phyloP scores from a whole-genome alignment of 768 basidiomycete species.

The Suillus bovinus region DNA sequence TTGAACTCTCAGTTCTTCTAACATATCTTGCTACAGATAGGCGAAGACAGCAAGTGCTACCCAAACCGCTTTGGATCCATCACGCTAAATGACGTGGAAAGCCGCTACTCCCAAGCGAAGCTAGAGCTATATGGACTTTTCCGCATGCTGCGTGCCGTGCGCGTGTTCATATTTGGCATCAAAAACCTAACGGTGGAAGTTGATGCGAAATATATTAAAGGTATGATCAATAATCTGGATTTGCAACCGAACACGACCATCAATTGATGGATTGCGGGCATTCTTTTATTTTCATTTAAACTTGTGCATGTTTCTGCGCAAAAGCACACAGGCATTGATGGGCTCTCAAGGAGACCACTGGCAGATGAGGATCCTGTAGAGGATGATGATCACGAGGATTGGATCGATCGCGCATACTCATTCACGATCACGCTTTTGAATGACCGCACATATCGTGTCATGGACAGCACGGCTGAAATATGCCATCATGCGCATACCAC shows the following conservation, averaged over 20 bases:
- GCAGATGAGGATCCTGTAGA: not conserved
- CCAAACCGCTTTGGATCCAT: constrained; percentile 41
- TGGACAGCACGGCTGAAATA: too few species aligned
- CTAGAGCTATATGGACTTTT: constrained; percentile 27
- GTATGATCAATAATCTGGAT: constrained; percentile 35
- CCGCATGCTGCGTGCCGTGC: constrained; percentile 16
- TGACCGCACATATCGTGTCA: too few species aligned
- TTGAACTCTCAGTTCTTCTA: too few species aligned
- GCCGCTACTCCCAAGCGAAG: constrained; percentile 23
- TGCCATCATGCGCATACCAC: too few species aligned
- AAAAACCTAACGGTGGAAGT: constrained; percentile 27
- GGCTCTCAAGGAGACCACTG: not conserved
- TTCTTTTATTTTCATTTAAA: constrained; percentile 28
- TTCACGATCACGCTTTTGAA: rapidly evolving
- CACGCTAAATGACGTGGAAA: constrained; percentile 29
- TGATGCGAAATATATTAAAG: constrained; percentile 32
- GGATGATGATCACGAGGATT: not conserved
- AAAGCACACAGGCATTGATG: not conserved
- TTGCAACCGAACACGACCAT: constrained; percentile 32
- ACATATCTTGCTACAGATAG: too few species aligned
- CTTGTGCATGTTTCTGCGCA: constrained; percentile 29
- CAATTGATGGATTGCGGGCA: constrained; percentile 28
- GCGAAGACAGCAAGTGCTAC: constrained; percentile 15
- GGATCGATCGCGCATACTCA: not conserved
- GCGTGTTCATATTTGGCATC: constrained; percentile 29